phyloP scores from a whole-genome alignment of 345 rosid species.

The Physaria fendleri region DNA sequence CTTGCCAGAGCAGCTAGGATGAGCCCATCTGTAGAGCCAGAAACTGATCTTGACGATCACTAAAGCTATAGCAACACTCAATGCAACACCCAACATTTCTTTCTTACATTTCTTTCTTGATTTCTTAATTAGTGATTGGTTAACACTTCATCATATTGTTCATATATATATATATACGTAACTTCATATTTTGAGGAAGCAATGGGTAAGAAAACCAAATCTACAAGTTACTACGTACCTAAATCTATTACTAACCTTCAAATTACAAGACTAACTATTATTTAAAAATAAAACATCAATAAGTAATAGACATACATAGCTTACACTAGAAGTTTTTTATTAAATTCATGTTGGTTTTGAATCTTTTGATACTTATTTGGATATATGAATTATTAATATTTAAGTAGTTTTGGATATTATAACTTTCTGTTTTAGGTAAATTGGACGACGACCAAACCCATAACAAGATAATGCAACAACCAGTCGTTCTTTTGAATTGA shows the following conservation, averaged over 20 bases:
- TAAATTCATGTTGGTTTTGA: not conserved
- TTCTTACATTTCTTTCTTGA: not conserved
- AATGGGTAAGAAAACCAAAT: not conserved
- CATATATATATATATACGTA: not conserved
- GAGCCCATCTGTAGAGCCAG: slow-evolving; percentile 26
- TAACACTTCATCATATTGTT: not conserved
- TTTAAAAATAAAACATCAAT: not conserved
- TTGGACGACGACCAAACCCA: not conserved
- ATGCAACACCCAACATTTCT: not conserved
- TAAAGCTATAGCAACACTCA: slow-evolving; percentile 2
- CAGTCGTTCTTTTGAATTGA: not conserved
- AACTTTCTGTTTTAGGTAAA: too few relatives aligned
- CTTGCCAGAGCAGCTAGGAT: slow-evolving; percentile 29
- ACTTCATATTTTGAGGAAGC: not conserved
- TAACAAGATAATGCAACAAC: not conserved
- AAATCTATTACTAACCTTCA: not conserved
- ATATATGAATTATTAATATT: not conserved
- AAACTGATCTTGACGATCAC: slow-evolving; percentile 6
- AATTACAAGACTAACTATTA: not conserved
- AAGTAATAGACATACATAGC: not conserved
- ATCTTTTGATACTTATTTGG: not conserved
- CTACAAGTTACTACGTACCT: not conserved
- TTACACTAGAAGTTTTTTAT: not conserved
- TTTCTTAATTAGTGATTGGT: not conserved
- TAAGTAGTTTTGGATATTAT: too few relatives aligned